Percentiles rank a stretch among this genome's conserved stretches.
phyloP scores from a whole-genome alignment of 148 eudicot genomes.

The Fallopia convolvulus region DNA sequence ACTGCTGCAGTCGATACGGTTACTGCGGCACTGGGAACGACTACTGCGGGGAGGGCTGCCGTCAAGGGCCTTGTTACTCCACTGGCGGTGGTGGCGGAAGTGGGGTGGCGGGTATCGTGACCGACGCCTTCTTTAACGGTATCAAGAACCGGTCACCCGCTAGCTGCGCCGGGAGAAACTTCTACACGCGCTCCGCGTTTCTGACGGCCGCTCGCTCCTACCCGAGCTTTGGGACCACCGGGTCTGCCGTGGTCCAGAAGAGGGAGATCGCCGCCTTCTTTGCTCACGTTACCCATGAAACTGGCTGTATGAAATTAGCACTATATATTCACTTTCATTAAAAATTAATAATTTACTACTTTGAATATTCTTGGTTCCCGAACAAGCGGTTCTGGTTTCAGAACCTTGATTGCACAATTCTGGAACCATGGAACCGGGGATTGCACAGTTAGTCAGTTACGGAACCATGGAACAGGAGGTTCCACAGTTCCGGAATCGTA shows the following conservation, averaged over 20 bases:
- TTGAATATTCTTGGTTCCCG: no score
- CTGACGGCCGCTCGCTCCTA: conserved; percentile 12
- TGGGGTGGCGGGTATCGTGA: conserved; percentile 9
- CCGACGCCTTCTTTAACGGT: conserved; percentile 20
- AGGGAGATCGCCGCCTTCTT: conserved; percentile 28
- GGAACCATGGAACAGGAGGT: no score
- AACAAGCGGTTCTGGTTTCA: no score
- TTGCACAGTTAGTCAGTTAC: no score
- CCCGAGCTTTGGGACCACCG: conserved; percentile 19
- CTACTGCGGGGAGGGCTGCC: conserved; percentile 7
- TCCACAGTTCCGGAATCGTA: no score
- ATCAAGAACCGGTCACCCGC: conserved; percentile 13
- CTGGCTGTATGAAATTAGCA: conserved; percentile 13
- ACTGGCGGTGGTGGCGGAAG: no score
- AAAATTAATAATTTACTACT: no score
- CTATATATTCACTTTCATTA: no score
- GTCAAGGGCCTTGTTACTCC: conserved; percentile 2
- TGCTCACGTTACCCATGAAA: conserved; percentile 25
- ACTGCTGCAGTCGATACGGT: conserved; percentile 4
- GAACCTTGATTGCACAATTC: no score
- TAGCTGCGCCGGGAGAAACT: conserved; percentile 16
- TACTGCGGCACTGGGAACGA: conserved; percentile 8
- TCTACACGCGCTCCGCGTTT: conserved; percentile 20
- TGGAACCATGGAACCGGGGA: no score
- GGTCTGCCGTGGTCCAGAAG: conserved; percentile 16